Evolutionary conservation across 805 yeast genomes (phyloP).

Genomic region (Blastobotrys chiropterorum): DNA sequence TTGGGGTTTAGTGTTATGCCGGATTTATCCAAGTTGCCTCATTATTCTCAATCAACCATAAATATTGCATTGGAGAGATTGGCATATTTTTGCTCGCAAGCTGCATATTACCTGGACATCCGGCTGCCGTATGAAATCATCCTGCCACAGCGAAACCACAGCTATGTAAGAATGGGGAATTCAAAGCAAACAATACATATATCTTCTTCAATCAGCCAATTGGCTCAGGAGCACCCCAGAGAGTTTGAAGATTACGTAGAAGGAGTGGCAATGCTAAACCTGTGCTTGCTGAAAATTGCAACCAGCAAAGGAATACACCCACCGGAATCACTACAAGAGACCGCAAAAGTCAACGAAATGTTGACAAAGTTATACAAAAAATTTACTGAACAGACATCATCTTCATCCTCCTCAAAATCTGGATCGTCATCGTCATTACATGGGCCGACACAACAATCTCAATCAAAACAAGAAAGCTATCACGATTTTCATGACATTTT

Average conservation of each 20-base stretch:
- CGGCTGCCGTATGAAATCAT: constrained; percentile 27
- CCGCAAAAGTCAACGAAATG: constrained; percentile 23
- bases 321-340: constrained; percentile 17
- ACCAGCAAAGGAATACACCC: constrained; percentile 22
- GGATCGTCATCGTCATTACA: neutral
- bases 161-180: constrained; percentile 22
- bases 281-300: constrained; percentile 26
- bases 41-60: constrained; percentile 25
- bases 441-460: neutral
- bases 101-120: constrained; percentile 29
- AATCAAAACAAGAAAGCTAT: neutral
- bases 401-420: neutral
- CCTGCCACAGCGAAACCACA: constrained; percentile 24
- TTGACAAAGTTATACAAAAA: constrained; percentile 11
- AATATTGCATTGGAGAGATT: constrained; percentile 31
- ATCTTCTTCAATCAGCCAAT: constrained; percentile 17
- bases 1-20: constrained; percentile 29
- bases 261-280: constrained; percentile 29
- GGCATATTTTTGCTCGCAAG: constrained; percentile 25
- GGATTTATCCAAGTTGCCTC: constrained; percentile 25
- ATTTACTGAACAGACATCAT: neutral
- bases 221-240: constrained; percentile 25
- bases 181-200: constrained; percentile 9
- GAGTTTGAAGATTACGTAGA: constrained; percentile 28
- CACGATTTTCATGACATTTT: too few relatives aligned